Evolutionary conservation across 2,329 filamentous ascomycete species (phyloP).

Genomic region (Fusarium buharicum): DNA sequence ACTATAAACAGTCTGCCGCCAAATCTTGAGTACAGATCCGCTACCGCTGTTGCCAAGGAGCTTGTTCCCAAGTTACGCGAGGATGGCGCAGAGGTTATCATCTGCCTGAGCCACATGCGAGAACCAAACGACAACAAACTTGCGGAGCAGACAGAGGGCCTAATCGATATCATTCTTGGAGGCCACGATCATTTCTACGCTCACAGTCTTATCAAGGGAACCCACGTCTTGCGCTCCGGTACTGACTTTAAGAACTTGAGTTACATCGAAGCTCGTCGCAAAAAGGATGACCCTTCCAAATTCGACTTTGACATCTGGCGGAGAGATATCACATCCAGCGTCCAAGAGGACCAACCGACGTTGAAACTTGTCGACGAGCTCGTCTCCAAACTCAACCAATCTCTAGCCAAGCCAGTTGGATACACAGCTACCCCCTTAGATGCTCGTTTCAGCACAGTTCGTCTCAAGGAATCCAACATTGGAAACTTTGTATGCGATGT

Average conservation of each 20-base stretch:
- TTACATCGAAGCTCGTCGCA: slow-evolving; percentile 81
- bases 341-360: slow-evolving; percentile 71
- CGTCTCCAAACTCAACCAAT: slow-evolving; percentile 77
- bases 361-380: slow-evolving; percentile 72
- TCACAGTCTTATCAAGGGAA: slow-evolving; percentile 80
- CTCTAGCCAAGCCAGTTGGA: slow-evolving; percentile 83
- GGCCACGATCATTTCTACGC: slow-evolving; percentile 92
- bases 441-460: slow-evolving; percentile 84
- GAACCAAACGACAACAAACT: slow-evolving; percentile 92
- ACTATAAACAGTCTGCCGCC: slow-evolving; percentile 90
- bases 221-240: slow-evolving; percentile 86
- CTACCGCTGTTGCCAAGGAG: slow-evolving; percentile 77
- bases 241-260: slow-evolving; percentile 93
- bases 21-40: slow-evolving; percentile 82
- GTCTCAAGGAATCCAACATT: slow-evolving; percentile 81
- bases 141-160: slow-evolving; percentile 75
- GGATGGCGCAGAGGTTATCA: slow-evolving; percentile 82
- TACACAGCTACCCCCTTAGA: slow-evolving; percentile 86
- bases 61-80: slow-evolving; percentile 77
- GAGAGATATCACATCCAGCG: slow-evolving; percentile 75
- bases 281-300: slow-evolving; percentile 54
- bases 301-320: slow-evolving; percentile 86
- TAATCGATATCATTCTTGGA: slow-evolving; percentile 86
- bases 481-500: slow-evolving; percentile 93
- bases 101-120: slow-evolving; percentile 85